Base-by-base conservation (phyloP, 2,329 filamentous ascomycete species). In the Paracoccidioides brasiliensis region DNA sequence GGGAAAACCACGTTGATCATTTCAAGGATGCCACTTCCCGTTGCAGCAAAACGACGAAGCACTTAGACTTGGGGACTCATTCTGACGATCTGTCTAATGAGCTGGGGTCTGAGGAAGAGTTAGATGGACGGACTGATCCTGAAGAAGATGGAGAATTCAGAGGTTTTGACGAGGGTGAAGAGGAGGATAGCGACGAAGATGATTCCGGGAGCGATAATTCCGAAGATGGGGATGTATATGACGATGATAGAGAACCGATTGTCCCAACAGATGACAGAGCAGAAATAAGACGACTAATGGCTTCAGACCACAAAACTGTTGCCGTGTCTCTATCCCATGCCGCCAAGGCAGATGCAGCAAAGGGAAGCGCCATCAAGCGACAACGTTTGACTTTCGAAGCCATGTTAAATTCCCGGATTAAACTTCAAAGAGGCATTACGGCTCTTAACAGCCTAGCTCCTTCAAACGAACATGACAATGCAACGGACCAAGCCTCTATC, bases 371-470 rank as follows among this genome's bases (percentile, higher is more conserved):
- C 0, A 88, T 98, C 41, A 91, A 90, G 64, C 77, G 83, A 56
- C 93, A 98, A 72, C 83, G 90, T 53, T 85, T 84, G 59, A 82
- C 85, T 0, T 98, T 95, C 65, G 91, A 97, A 63, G 82, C 87
- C 0, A 80, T 97, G 0, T 79, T 98, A 37, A 95, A 95, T 71
- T 80, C 90, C 12, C 84, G 93, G 22, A 96, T 98, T 66, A 87
- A 91, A 58, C 74, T 98, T 15, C 94, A 98, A 69, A 97, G 96
- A 70, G 89, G 88, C 1, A 73, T 98, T 12, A 80, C 93, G 14
- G 84, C 87, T 0, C 81, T 85, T 32, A 96, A 96, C 69, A 85
- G 89, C 0, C 76, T 94, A 43, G 70, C 78, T 14, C 66, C 74
- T 0, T 62, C 78, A 1, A 70, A 74, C 9, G 67, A 74, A 2